Evolutionary conservation across 2,329 filamentous ascomycete genomes (phyloP), one percentile per base, ranked within the genome.

Genomic region (Alternaria alternata): DNA sequence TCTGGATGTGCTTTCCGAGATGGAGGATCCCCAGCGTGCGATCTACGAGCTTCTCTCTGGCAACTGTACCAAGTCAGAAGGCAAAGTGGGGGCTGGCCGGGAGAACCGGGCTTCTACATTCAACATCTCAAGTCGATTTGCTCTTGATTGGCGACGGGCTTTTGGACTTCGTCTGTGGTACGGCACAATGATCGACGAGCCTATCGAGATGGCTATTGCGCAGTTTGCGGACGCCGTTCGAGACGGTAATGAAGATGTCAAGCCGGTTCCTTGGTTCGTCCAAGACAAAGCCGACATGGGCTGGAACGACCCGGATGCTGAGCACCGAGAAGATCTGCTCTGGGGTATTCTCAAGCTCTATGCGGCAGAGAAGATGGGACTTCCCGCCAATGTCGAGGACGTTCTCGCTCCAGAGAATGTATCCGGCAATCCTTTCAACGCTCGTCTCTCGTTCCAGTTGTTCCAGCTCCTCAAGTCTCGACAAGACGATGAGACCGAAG

Each of bases 151-250:
- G 95, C 89, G 92, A 76, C 94, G 96, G 74, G 90, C 94, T 0
- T 97, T 99, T 77, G 94, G 92, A 11, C 84, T 99, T 51, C 89
- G 94, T 43, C 83, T 99, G 2, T 98, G 93, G 91, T 99, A 97
- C 76, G 89, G 89, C 44, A 91, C 89, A 41, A 84, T 87, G 3
- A 82, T 86, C 34, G 84, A 88, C 39, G 90, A 93, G 44, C 85
- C 88, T 36, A 84, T 97, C 43, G 87, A 89, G 51, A 82, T 84
- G 46, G 94, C 94, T 3, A 89, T 99, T 5, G 79, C 84, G 43
- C 85, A 86, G 28, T 99, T 93, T 78, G 83, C 88, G 62, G 83
- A 89, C 55, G 93, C 97, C 69, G 83, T 98, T 46, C 81, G 84
- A 28, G 86, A 90, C 61, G 89, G 89, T 44, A 84, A 85, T 48